phyloP scores from a whole-genome alignment of 805 yeast genomes.

The Candida nitratophila region DNA sequence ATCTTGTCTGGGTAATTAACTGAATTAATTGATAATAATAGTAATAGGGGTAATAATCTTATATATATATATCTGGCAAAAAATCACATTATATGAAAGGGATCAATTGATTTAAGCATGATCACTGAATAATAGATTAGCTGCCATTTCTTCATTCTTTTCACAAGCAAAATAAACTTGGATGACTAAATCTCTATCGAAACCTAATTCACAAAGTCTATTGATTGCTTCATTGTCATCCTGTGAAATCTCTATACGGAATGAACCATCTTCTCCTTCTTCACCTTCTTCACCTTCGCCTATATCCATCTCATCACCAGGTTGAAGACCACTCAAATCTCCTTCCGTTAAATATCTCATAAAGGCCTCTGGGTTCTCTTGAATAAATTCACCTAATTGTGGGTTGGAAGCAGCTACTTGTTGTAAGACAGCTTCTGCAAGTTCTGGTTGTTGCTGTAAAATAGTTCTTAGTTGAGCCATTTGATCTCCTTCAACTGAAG shows the following conservation, averaged over 20 bases:
- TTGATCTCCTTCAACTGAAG: slow-evolving; percentile 23
- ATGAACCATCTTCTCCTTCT: slow-evolving; percentile 31
- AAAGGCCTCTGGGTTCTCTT: slow-evolving; percentile 85
- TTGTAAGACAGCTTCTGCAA: slow-evolving; percentile 76
- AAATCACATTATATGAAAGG: no score
- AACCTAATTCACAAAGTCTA: slow-evolving; percentile 88
- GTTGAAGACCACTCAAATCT: slow-evolving; percentile 46
- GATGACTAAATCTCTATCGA: slow-evolving; percentile 77
- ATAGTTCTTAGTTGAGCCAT: slow-evolving; percentile 65
- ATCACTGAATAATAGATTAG: slow-evolving; percentile 76
- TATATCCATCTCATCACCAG: slow-evolving; percentile 27
- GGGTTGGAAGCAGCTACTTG: slow-evolving; percentile 80
- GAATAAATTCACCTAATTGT: slow-evolving; percentile 72
- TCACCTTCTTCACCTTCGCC: slow-evolving; percentile 27
- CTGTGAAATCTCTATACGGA: slow-evolving; percentile 59
- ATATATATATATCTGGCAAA: no score
- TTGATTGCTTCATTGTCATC: slow-evolving; percentile 87
- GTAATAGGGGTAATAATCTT: no score
- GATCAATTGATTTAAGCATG: slow-evolving; percentile 30
- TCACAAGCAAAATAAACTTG: slow-evolving; percentile 98
- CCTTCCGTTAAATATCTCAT: slow-evolving; percentile 64
- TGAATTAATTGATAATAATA: no score
- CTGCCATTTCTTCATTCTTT: slow-evolving; percentile 94
- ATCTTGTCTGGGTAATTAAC: no score
- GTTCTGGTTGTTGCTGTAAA: slow-evolving; percentile 79